Evolutionary conservation across 495 filamentous ascomycete species (phyloP), one percentile per base, ranked within the genome.

Genomic region (Articulospora tetracladia): DNA sequence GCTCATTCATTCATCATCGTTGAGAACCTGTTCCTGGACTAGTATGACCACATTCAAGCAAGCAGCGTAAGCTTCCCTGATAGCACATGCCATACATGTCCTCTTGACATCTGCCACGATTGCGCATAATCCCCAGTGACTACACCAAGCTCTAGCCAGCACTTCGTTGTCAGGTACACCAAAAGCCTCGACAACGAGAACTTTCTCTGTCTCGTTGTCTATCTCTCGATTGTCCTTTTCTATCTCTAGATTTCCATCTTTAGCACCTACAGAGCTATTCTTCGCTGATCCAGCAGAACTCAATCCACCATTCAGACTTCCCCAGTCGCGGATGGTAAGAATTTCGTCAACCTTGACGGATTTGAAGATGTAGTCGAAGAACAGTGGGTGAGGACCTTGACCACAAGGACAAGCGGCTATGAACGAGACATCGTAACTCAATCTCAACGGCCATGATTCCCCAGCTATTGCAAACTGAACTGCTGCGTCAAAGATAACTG

Each of bases 111-210:
- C 83, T 23, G 86, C 85, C 30, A 88, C 81, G 20, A 91, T 70
- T 0, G 86, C 86, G 47, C 77, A 81, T 55, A 88, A 69, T 22
- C 87, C 87, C 81, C 85, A 86, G 60, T 86, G 84, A 61, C 82
- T 75, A 64, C 85, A 89, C 87, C 87, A 90, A 46, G 87, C 87
- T 52, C 87, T 73, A 1, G 85, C 86, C 65, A 91, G 77, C 15
- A 91, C 87, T 70, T 89, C 87, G 59, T 89, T 90, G 68, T 91
- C 87, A 49, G 69, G 71, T 26, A 85, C 85, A 11, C 87, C 87
- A 63, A 86, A 84, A 26, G 86, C 86, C 71, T 90, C 83, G 19
- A 91, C 76, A 32, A 86, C 86, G 36, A 91, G 73, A 12, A 91
- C 85, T 62, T 76, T 76, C 60, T 87, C 83, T 11, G 81, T 77